These are phyloP conservation scores for Ilex aquifolium DNA, from an alignment of 257 asterid genomes.

Conservation along the genomic window DNA sequence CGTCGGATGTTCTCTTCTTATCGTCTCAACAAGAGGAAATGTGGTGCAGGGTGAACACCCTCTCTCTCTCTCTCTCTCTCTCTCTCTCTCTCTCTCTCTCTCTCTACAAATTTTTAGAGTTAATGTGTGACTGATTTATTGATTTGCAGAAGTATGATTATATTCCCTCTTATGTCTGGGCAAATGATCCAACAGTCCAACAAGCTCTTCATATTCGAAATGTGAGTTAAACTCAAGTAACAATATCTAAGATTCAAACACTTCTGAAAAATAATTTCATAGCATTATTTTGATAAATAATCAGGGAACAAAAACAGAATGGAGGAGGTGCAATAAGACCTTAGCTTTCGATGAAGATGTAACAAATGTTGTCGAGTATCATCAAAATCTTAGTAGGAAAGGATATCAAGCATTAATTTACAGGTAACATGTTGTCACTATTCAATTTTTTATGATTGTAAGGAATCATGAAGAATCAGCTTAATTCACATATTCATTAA, in stretches of 20 bases:
- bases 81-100: no score
- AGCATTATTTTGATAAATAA: no score
- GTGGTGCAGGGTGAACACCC: background rate
- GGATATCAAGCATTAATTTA: background rate
- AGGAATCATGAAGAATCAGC: no score
- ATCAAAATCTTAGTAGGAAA: conserved; percentile 7
- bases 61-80: background rate
- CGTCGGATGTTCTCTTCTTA: background rate
- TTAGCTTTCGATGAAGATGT: background rate
- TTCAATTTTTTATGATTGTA: no score
- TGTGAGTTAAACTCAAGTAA: conserved; percentile 1
- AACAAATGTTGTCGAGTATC: conserved; percentile 1
- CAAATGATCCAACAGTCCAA: conserved; percentile 16
- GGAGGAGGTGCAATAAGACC: conserved; percentile 20
- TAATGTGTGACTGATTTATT: background rate
- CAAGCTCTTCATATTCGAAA: conserved; percentile 24
- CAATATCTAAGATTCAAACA: no score
- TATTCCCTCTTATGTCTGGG: conserved; percentile 13
- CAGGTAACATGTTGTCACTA: background rate
- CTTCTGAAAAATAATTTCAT: no score
- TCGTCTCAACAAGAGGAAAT: background rate
- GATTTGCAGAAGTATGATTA: conserved; percentile 3
- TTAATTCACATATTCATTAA: no score
- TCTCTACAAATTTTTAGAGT: no score
- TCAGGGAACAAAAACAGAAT: conserved; percentile 20